A percentile compares a stretch with the other conserved stretches of the same genome.
Conservation (phyloP, 2,329 filamentous ascomycete species). For the Nigrograna mackinnonii region DNA sequence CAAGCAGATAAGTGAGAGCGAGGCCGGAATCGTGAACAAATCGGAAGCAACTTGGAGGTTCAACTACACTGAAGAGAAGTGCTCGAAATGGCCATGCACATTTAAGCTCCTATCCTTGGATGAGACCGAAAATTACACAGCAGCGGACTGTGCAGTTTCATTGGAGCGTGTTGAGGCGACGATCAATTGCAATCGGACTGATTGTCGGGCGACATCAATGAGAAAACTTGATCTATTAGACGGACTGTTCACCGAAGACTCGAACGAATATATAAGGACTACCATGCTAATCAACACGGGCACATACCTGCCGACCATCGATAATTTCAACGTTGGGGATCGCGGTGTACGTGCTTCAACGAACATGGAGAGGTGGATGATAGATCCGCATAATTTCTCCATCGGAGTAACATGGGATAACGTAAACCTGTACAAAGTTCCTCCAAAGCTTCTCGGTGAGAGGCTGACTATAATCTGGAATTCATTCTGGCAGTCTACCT, state of each 20-base stretch:
- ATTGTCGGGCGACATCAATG: conserved; percentile 20
- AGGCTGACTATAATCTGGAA: conserved; percentile 29
- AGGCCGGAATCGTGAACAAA: conserved; percentile 7
- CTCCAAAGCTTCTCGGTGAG: conserved; percentile 17
- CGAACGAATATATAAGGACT: conserved; percentile 7
- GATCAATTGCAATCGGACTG: conserved; percentile 19
- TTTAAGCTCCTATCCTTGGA: conserved; percentile 21
- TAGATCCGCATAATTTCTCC: conserved; percentile 19
- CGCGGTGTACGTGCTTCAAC: conserved; percentile 17
- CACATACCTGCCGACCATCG: conserved; percentile 14
- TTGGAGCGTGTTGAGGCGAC: conserved; percentile 22
- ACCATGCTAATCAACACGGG: conserved; percentile 11
- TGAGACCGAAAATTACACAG: conserved; percentile 11
- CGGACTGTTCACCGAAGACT: conserved; percentile 15
- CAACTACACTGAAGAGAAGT: conserved; percentile 10
- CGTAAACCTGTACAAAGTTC: conserved; percentile 21
- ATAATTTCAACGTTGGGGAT: conserved; percentile 16
- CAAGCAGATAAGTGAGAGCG: conserved; percentile 3
- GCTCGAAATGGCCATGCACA: conserved; percentile 20
- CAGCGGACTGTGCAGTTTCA: conserved; percentile 18
- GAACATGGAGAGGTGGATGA: conserved; percentile 29
- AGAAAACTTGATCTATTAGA: conserved; percentile 20
- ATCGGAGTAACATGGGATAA: conserved; percentile 17
- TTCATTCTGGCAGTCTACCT: conserved; percentile 31
- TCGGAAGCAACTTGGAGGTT: conserved; percentile 21